Evolutionary conservation across 768 basidiomycete genomes (phyloP).

Genomic region (Podaxis sp.): DNA sequence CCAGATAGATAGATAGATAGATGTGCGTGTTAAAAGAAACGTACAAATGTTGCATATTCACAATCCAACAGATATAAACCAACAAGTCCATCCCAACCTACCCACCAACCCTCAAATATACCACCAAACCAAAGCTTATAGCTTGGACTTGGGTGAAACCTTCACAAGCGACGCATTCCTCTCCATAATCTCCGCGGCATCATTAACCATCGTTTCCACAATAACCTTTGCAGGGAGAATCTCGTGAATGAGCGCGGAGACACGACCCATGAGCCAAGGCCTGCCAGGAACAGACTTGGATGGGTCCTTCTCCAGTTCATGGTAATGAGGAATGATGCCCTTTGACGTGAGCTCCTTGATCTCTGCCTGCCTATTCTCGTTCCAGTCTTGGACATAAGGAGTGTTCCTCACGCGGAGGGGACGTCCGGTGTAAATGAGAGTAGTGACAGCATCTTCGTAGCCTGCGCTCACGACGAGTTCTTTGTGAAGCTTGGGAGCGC

Average conservation of each 20-base stretch:
- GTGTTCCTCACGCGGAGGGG: constrained; percentile 84
- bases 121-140: constrained; percentile 25
- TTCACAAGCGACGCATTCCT: constrained; percentile 32
- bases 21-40: too few species aligned
- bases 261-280: constrained; percentile 82
- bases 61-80: too few species aligned
- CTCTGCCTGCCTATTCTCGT: constrained; percentile 66
- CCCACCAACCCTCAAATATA: background rate
- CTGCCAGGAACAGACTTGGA: constrained; percentile 67
- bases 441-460: constrained; percentile 76
- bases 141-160: constrained; percentile 40
- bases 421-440: constrained; percentile 87
- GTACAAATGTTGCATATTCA: too few species aligned
- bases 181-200: constrained; percentile 32
- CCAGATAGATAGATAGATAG: too few species aligned
- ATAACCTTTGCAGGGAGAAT: constrained; percentile 80
- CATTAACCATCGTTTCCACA: constrained; percentile 67
- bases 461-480: constrained; percentile 66
- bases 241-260: constrained; percentile 69
- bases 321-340: constrained; percentile 74
- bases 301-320: constrained; percentile 75
- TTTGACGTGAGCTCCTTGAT: constrained; percentile 78
- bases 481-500: constrained; percentile 82
- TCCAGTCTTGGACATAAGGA: constrained; percentile 84
- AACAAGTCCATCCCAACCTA: background rate